These are phyloP conservation scores for Penicillium sclerotigenum DNA, from an alignment of 2,329 filamentous ascomycete genomes.

Conservation along the genomic window DNA sequence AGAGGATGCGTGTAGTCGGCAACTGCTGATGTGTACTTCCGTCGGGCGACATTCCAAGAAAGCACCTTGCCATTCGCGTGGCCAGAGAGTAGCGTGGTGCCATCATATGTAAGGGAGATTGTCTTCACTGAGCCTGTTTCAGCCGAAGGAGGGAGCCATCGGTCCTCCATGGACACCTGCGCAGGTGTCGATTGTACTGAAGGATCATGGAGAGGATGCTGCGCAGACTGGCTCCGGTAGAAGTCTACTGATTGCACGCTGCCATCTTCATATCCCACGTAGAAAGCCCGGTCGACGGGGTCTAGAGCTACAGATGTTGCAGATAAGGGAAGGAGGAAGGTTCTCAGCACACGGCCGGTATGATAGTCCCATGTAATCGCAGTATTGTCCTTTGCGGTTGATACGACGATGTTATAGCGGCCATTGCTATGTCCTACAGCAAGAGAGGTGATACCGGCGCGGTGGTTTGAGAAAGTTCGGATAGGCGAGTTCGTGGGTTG, in stretches of 20 bases:
- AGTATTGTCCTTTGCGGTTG: constrained; percentile 79
- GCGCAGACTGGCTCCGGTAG: constrained; percentile 51
- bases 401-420: constrained; percentile 77
- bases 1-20: constrained; percentile 75
- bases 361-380: constrained; percentile 92
- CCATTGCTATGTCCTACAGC: constrained; percentile 63
- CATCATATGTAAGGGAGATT: constrained; percentile 75
- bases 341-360: constrained; percentile 72
- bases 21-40: constrained; percentile 64
- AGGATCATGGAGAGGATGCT: constrained; percentile 37
- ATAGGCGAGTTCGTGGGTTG: constrained; percentile 61
- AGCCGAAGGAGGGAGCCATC: constrained; percentile 54
- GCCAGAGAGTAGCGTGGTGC: constrained; percentile 73
- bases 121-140: constrained; percentile 66
- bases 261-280: constrained; percentile 75
- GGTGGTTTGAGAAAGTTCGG: constrained; percentile 70
- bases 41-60: constrained; percentile 73
- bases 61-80: constrained; percentile 76
- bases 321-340: constrained; percentile 71
- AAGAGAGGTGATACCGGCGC: constrained; percentile 50
- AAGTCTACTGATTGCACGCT: constrained; percentile 78
- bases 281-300: constrained; percentile 77
- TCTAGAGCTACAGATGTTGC: constrained; percentile 75
- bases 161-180: constrained; percentile 41
- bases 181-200: constrained; percentile 41